A percentile compares a stretch with the other conserved stretches of the same genome.
Evolutionary conservation across 164 flowering plant genomes (phyloP).

Genomic region (Berberis thunbergii): DNA sequence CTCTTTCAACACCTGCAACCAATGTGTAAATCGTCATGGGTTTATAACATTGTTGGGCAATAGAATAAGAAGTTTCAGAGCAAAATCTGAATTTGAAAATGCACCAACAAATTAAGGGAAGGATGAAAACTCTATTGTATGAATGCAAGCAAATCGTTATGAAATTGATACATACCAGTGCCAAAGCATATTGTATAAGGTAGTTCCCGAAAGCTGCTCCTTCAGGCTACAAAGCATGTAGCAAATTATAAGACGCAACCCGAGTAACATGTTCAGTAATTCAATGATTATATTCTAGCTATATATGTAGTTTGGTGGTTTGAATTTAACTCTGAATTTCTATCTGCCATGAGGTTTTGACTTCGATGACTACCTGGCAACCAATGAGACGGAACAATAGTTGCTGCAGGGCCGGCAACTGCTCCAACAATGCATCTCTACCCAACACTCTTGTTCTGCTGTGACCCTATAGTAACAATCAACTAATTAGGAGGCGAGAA

Average conservation of each 20-base stretch:
- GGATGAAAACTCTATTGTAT: neutral
- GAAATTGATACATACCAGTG: conserved; percentile 51
- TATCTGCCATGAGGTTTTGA: no score
- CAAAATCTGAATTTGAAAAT: neutral
- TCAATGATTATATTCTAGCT: neutral
- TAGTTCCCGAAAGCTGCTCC: conserved; percentile 76
- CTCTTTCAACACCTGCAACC: conserved; percentile 76
- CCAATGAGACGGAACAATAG: conserved; percentile 74
- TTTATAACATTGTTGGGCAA: neutral
- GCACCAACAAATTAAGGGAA: neutral
- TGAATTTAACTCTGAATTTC: neutral
- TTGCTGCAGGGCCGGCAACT: conserved; percentile 90
- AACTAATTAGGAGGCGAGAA: neutral
- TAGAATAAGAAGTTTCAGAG: neutral
- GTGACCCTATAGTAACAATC: conserved; percentile 29
- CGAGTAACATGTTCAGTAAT: neutral
- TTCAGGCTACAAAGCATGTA: conserved; percentile 69
- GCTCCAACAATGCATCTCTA: conserved; percentile 59
- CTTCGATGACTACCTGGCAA: conserved; percentile 50
- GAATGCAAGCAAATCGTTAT: neutral
- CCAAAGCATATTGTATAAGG: conserved; percentile 92
- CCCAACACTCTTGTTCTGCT: conserved; percentile 62
- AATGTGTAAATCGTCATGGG: conserved; percentile 9
- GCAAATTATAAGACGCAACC: neutral
- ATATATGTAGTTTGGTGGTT: neutral